Base-by-base conservation (phyloP, 2,329 filamentous ascomycete genomes). In the Seiridium cupressi region DNA sequence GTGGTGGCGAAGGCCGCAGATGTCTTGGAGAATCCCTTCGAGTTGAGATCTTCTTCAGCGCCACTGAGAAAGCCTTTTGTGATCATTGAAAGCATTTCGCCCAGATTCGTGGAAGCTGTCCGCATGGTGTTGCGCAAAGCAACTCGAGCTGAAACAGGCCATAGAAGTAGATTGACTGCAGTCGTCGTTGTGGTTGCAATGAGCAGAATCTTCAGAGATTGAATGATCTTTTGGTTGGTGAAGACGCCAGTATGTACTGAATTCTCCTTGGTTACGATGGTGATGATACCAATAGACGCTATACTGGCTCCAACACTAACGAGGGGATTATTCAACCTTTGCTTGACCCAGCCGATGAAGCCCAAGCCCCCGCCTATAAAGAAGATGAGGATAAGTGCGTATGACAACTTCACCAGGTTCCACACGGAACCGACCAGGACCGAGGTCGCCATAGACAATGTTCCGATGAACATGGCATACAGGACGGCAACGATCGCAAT, bases 321-420 rank as follows among this genome's bases (percentile, higher is more conserved):
- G 59, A 95, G 77, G 5, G 92, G 90, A 67, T 90, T 88, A 62
- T 89, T 91, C 62, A 92, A 81, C 66, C 81, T 88, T 71, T 94
- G 90, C 75, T 96, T 96, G 59, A 89, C 85, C 92, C 92, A 96
- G 48, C 91, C 93, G 35, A 97, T 84, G 65, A 97, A 89, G 0
- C 94, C 94, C 55, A 98, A 79, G 0, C 92, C 93, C 32, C 89
- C 92, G 31, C 93, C 93, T 63, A 93, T 89, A 70, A 96, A 97
- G 5, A 97, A 77, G 44, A 95, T 76, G 46, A 97, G 79, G 34
- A 97, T 89, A 51, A 97, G 79, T 1, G 84, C 84, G 75, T 97
- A 92, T 0, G 92, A 93, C 6, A 95, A 74, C 7, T 85, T 78
- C 32, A 92, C 84, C 58, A 90, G 77, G 58, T 89, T 81, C 44